These are phyloP conservation scores for Eucalyptus curtisii DNA, from an alignment of 345 rosid species.

Conservation along the genomic window DNA sequence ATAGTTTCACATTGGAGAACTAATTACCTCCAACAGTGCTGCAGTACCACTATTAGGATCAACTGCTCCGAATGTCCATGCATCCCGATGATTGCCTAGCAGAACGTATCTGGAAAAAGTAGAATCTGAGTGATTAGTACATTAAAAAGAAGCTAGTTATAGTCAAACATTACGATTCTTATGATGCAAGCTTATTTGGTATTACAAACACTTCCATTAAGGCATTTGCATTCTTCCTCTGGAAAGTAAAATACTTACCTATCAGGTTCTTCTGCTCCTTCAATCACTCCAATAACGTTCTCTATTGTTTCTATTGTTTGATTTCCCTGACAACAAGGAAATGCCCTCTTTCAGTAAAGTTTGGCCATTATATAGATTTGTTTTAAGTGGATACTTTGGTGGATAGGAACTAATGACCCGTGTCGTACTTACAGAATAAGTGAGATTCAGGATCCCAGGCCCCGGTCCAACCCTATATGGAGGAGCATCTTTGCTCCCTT, in stretches of 20 bases:
- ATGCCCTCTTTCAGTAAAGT: neutral
- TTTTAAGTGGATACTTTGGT: neutral
- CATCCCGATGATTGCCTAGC: constrained; percentile 85
- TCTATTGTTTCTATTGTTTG: constrained; percentile 47
- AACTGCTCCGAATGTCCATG: constrained; percentile 90
- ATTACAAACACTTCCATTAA: neutral
- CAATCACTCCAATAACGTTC: constrained; percentile 68
- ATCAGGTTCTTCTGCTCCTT: constrained; percentile 80
- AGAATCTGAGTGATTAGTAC: neutral
- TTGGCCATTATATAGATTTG: neutral
- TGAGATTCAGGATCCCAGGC: constrained; percentile 53
- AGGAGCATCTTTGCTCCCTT: constrained; percentile 47
- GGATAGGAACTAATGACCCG: neutral
- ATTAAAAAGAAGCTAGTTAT: neutral
- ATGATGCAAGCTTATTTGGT: neutral
- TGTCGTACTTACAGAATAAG: constrained; percentile 34
- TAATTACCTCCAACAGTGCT: constrained; percentile 54
- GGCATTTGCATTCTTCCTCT: neutral
- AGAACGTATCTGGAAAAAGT: constrained; percentile 38
- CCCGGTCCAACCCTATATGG: constrained; percentile 65
- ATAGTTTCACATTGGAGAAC: neutral
- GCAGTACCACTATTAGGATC: constrained; percentile 93
- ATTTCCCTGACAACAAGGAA: constrained; percentile 33
- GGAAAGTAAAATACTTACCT: constrained; percentile 24
- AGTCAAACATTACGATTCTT: neutral